Base-by-base conservation (phyloP, 805 yeast genomes). In the Schizosaccharomyces lindneri region DNA sequence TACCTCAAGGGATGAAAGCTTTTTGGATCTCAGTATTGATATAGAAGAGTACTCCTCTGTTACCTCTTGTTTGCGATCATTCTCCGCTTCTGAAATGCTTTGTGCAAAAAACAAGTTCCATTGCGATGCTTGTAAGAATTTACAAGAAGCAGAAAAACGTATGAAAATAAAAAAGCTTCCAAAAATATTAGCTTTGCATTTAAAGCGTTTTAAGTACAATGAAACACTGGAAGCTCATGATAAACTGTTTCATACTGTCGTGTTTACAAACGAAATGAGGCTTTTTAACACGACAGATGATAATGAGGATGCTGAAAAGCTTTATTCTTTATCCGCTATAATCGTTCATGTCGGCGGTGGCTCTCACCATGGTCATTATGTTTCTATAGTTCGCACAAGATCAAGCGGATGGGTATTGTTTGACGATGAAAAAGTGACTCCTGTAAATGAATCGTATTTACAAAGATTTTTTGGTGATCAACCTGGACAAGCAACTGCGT, bases 261-360 rank as follows among this genome's bases (percentile, higher is more conserved):
- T 80, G 62, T 93, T 90, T 68, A 90, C 97, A 2, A 75, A 81
- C 66, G 79, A 78, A 59, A 73, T 93, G 62, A 74, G 87, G 39
- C 78, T 87, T 36, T 81, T 83, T 68, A 75, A 69, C 63, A 82
- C 90, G 39, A 79, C 88, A 0, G 77, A 78, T 59, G 80, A 78
- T 66, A 68, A 79, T 60, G 72, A 72, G 29, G 71, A 74, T 17
- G 75, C 79, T 1, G 79, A 79, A 65, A 80, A 79, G 66, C 75
- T 82, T 21, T 93, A 88, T 68, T 95, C 89, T 67, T 73, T 93
- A 61, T 84, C 81, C 64, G 87, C 90, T 0, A 82, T 90, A 55
- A 93, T 93, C 13, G 88, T 93, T 11, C 98, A 93, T 69, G 82
- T 93, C 66, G 98, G 98, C 5, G 95, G 96, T 3, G 97, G 97